Conservation (phyloP, 257 asterid genomes). For the Scutellaria galericulata region DNA sequence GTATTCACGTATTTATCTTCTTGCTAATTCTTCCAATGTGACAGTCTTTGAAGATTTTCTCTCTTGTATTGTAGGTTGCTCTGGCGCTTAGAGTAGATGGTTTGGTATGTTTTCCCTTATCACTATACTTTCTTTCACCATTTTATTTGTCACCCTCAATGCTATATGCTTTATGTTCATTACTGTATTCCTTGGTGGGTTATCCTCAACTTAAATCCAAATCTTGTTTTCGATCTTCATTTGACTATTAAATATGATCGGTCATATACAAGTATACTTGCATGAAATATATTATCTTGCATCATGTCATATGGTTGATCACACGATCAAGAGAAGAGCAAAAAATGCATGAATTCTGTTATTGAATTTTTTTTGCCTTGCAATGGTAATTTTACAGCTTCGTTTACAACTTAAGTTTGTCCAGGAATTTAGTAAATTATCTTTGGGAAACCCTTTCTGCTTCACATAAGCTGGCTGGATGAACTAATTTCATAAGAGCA, state of each 20-base stretch:
- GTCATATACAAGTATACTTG: background rate
- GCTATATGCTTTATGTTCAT: constrained; percentile 3
- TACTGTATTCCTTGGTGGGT: background rate
- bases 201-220: background rate
- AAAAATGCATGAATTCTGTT: background rate
- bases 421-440: background rate
- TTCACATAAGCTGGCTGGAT: background rate
- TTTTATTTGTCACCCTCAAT: background rate
- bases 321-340: background rate
- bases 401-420: background rate
- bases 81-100: constrained; percentile 95
- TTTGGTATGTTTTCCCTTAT: constrained; percentile 62
- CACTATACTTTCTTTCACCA: background rate
- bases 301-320: background rate
- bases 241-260: background rate
- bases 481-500: background rate
- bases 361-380: background rate
- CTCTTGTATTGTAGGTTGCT: constrained; percentile 72
- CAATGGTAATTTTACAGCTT: background rate
- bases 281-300: background rate
- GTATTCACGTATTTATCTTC: constrained; percentile 49
- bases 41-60: constrained; percentile 33
- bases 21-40: background rate
- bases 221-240: too few species aligned
- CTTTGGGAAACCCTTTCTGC: constrained; percentile 13